A percentile compares a stretch with the other conserved stretches of the same genome.
phyloP scores from a whole-genome alignment of 768 basidiomycete genomes.

The Zangia roseola region DNA sequence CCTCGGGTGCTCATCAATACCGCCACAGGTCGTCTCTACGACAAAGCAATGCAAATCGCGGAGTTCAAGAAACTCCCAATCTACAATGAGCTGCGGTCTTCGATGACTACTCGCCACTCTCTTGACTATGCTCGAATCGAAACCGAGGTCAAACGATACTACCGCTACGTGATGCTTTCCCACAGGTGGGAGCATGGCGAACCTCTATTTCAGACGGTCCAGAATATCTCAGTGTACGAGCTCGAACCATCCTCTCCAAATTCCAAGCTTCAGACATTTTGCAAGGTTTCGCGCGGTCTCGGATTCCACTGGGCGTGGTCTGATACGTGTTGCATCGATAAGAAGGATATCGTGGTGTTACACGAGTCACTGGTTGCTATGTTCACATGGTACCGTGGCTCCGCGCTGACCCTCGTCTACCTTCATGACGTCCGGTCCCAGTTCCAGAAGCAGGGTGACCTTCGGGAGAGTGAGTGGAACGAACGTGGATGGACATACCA shows the following conservation, averaged over 20 bases:
- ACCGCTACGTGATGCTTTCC: conserved; percentile 5
- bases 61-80: conserved; percentile 4
- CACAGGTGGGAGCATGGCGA: conserved; percentile 5
- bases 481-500: too few species aligned
- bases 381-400: conserved; percentile 6
- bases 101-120: not conserved
- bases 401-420: conserved; percentile 8
- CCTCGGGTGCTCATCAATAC: conserved; percentile 9
- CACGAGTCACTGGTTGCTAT: conserved; percentile 15
- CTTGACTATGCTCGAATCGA: conserved; percentile 3
- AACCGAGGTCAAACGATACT: conserved; percentile 3
- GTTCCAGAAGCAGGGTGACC: not conserved
- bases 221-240: conserved; percentile 1
- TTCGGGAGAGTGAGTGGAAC: conserved; percentile 11
- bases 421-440: conserved; percentile 4
- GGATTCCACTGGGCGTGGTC: conserved; percentile 12
- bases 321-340: conserved; percentile 8
- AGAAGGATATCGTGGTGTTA: not conserved
- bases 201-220: conserved; percentile 3
- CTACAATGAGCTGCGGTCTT: conserved; percentile 5
- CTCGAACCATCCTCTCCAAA: not conserved
- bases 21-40: conserved; percentile 3
- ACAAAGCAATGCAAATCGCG: conserved; percentile 6
- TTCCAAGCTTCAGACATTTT: conserved; percentile 8
- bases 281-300: not conserved